Conservation (phyloP, 148 eudicot species). For the Camellia granthamiana region DNA sequence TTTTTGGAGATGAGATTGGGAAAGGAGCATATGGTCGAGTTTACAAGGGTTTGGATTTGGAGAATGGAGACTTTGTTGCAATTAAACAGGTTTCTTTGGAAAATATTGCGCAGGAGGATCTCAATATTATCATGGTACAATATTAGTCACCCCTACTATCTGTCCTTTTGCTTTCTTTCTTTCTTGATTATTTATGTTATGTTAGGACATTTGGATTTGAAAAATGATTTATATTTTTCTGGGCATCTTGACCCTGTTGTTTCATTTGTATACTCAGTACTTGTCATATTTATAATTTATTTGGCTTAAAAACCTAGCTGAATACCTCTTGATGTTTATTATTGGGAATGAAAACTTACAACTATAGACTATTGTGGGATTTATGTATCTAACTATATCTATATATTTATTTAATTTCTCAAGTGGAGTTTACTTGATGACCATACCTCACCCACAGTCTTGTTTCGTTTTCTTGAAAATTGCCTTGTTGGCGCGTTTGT, state of each 20-base stretch:
- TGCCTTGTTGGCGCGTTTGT: no score
- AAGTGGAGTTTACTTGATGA: not conserved
- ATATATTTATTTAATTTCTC: not conserved
- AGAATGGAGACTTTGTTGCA: slow-evolving; percentile 98
- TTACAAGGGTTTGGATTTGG: slow-evolving; percentile 98
- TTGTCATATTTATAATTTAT: not conserved
- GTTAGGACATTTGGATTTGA: not conserved
- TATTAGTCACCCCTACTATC: not conserved
- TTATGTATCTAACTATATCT: no score
- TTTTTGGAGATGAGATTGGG: slow-evolving; percentile 99
- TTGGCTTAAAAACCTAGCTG: not conserved
- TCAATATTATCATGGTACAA: slow-evolving; percentile 86
- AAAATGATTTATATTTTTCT: not conserved
- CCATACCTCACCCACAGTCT: not conserved
- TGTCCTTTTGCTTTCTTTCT: not conserved
- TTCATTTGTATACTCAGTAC: not conserved
- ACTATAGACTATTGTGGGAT: no score
- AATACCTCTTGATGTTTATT: not conserved
- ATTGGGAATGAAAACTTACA: not conserved
- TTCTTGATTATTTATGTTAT: not conserved
- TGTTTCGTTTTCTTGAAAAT: not conserved
- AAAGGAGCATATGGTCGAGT: slow-evolving; percentile 99
- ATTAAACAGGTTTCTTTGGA: slow-evolving; percentile 96
- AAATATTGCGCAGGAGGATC: slow-evolving; percentile 97
- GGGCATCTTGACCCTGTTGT: not conserved